Conservation (phyloP, 768 basidiomycete genomes). For the Rickenella mellea region DNA sequence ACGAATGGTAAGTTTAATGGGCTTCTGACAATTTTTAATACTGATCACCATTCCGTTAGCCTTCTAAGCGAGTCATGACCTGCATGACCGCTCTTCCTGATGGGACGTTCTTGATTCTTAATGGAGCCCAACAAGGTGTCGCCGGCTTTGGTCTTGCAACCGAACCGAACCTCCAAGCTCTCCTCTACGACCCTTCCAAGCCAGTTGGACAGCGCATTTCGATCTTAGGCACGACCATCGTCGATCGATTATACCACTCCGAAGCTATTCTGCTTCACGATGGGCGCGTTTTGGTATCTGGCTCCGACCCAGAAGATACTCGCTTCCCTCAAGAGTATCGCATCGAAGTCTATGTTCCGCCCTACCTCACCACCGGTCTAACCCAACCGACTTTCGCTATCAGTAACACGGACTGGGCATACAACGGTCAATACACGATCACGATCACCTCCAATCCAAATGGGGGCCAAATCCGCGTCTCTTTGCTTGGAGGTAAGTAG, state of each 20-base stretch:
- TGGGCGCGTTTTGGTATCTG: constrained; percentile 66
- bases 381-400: constrained; percentile 55
- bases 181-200: constrained; percentile 61
- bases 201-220: constrained; percentile 55
- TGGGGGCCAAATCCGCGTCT: constrained; percentile 44
- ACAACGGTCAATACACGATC: constrained; percentile 46
- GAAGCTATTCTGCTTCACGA: constrained; percentile 68
- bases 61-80: constrained; percentile 66
- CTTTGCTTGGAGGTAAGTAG: constrained; percentile 52
- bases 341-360: constrained; percentile 75
- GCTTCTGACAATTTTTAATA: neutral
- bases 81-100: constrained; percentile 65
- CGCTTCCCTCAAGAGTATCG: constrained; percentile 72
- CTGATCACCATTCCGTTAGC: constrained; percentile 25
- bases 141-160: constrained; percentile 66
- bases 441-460: constrained; percentile 29
- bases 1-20: constrained; percentile 52
- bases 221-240: constrained; percentile 56
- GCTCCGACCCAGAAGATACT: constrained; percentile 59
- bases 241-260: constrained; percentile 73
- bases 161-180: constrained; percentile 52
- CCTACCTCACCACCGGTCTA: constrained; percentile 62
- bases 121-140: constrained; percentile 60
- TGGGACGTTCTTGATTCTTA: constrained; percentile 70
- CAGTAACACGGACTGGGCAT: constrained; percentile 51